Base-by-base conservation (phyloP, 2,329 filamentous ascomycete species). In the Colletotrichum shisoi region DNA sequence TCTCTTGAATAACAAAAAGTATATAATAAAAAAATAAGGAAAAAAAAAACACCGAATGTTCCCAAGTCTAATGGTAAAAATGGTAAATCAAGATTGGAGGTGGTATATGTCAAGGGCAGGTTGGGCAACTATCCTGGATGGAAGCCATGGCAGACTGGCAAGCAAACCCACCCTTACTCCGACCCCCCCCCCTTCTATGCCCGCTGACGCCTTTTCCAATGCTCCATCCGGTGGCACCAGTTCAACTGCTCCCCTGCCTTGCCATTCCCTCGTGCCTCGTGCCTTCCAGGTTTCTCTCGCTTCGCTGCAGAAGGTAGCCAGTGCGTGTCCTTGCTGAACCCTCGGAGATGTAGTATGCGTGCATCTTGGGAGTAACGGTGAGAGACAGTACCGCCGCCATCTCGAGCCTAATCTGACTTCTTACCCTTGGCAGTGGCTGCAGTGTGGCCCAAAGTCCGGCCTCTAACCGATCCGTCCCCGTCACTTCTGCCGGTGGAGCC, bases 331-430 rank as follows among this genome's bases (percentile, higher is more conserved):
- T 45, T 34, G n/a, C 9, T 17, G 56, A 48, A 19, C 8, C 19
- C 15, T 48, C 11, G 7, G 11, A 7, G n/a, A 1, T 1, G n/a
- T 8, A 12, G 31, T n/a, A 19, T 15, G 4, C 9, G 17, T 34
- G 9, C 27, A 51, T n/a, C 40, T 31, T 17, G 12, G 34, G 2
- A 37, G 17, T 19, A 34, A 2, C 27, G n/a, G 31, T 13, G 27
- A 24, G 4, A n/a, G 34, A 11, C 13, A 57, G 31, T 8, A 21
- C 34, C 12, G 21, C 40, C 39, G 21, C 8, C 19, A n/a, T 34
- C 24, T 42, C 17, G 34, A 17, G 12, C 27, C 67, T 73, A 83
- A 69, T 84, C 81, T n/a, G 76, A 73, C 74, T 84, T 84, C 74
- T 81, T 81, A 39, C 78, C 81, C 71, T 83, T 83, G 49, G 71